These are phyloP conservation scores for Saccharomycodes ludwigii DNA, from an alignment of 805 yeast species.

Conservation along the genomic window DNA sequence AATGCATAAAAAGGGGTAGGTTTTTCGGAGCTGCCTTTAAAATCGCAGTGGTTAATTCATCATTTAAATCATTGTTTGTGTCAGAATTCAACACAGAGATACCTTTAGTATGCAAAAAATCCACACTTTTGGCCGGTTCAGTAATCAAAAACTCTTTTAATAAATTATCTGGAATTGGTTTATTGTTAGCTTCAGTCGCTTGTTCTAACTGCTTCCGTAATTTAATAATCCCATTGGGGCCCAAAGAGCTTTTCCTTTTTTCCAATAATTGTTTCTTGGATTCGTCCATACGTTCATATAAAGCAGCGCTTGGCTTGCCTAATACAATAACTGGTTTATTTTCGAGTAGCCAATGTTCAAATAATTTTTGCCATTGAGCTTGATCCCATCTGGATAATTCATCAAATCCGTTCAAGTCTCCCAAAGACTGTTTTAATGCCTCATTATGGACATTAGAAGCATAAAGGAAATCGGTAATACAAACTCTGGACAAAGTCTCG, in stretches of 20 bases:
- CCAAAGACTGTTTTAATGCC: slow-evolving; percentile 42
- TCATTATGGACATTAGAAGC: slow-evolving; percentile 32
- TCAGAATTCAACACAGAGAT: slow-evolving; percentile 39
- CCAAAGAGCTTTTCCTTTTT: slow-evolving; percentile 40
- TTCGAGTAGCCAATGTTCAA: slow-evolving; percentile 41
- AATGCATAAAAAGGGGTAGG: slow-evolving; percentile 60
- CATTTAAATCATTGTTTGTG: slow-evolving; percentile 20
- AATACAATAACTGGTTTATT: slow-evolving; percentile 54
- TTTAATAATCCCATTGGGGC: slow-evolving; percentile 44
- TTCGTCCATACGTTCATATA: slow-evolving; percentile 33
- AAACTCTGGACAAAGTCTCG: slow-evolving; percentile 44
- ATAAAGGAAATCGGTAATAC: slow-evolving; percentile 70
- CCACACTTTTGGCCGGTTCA: slow-evolving; percentile 55
- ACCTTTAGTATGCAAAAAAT: slow-evolving; percentile 57
- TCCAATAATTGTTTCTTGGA: slow-evolving; percentile 37
- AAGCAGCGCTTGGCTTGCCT: slow-evolving; percentile 50
- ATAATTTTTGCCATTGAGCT: slow-evolving; percentile 53
- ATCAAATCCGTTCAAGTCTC: slow-evolving; percentile 43
- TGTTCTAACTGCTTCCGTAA: slow-evolving; percentile 38
- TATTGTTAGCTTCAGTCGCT: slow-evolving; percentile 60
- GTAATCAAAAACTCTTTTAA: slow-evolving; percentile 54
- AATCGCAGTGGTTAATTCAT: slow-evolving; percentile 18
- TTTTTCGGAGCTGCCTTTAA: slow-evolving; percentile 19
- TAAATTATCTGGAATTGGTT: slow-evolving; percentile 62
- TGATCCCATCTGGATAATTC: slow-evolving; percentile 44